Base-by-base conservation (phyloP, 2,329 filamentous ascomycete genomes). In the Elsinoe necatrix region DNA sequence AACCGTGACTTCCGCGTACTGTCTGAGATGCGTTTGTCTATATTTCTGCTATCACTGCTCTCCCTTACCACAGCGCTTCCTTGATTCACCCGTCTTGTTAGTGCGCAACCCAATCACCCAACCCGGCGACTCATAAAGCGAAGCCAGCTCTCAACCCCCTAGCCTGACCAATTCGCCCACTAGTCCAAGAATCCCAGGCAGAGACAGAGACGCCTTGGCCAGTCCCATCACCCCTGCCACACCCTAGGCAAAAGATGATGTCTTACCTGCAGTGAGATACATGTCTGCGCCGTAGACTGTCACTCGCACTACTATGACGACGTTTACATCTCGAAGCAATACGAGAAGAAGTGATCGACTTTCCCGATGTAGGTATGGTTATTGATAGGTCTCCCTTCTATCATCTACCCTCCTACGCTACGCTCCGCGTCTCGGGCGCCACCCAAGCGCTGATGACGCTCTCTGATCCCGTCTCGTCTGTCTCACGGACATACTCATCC, bases 401-500 rank as follows among this genome's bases (percentile, higher is more conserved):
- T n/a, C n/a, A 12, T 37, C 50, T 27, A 41, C 11, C 31, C 20
- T 37, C 31, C n/a, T 45, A 41, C 14, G 8, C 20, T 23, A 42
- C 3, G 4, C 25, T 48, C 54, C 16, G 45, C 27, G 29, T 23
- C 25, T 20, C 29, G 16, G 39, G 54, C n/a, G 54, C 54, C 6
- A 21, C 23, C 37, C 29, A 48, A 20, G 25, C 42, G 27, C 39
- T 48, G 23, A 56, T 35, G 41, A 56, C 41, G 12, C 37, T 47
- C 27, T 56, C 54, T 14, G 54, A 56, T 6, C 41, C 42, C 2
- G 39, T 45, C 16, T 42, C 27, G 18, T 55, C 42, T 8, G 54
- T 56, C 29, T 45, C 54, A 2, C 54, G 23, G 4, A 48, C 21
- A 39, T 56, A 45, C 29, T 56, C 54, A 11, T 48, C 20, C 31